A percentile compares a stretch with the other conserved stretches of the same genome.
Conservation (phyloP, 2,329 filamentous ascomycete genomes). For the Aspergillus transmontanensis region DNA sequence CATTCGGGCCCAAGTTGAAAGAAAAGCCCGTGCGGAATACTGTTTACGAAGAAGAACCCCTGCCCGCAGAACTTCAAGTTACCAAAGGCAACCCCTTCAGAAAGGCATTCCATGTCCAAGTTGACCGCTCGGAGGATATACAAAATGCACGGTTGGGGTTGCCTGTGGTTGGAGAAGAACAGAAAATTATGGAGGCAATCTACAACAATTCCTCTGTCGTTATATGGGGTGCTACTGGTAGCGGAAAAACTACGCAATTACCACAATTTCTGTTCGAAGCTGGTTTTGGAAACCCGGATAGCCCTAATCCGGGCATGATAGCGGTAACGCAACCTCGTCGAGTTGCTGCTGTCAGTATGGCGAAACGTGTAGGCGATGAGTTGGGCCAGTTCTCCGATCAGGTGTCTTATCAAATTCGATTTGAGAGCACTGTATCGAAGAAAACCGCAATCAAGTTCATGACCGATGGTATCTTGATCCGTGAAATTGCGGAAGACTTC, state of each 20-base stretch:
- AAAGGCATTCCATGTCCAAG: conserved; percentile 74
- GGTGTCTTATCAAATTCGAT: conserved; percentile 93
- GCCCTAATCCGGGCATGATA: conserved; percentile 86
- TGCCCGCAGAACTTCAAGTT: conserved; percentile 42
- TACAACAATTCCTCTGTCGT: conserved; percentile 89
- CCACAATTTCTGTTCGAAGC: conserved; percentile 96
- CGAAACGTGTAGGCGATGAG: conserved; percentile 85
- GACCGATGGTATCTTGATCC: conserved; percentile 93
- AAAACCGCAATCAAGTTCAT: conserved; percentile 97
- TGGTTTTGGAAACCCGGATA: conserved; percentile 78
- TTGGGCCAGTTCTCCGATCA: conserved; percentile 73
- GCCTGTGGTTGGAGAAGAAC: conserved; percentile 91
- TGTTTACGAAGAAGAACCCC: conserved; percentile 41
- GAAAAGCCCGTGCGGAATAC: conserved; percentile 38
- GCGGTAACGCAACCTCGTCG: conserved; percentile 92
- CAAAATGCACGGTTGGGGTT: conserved; percentile 77
- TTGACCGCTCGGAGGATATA: conserved; percentile 71
- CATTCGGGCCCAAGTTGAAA: conserved; percentile 30
- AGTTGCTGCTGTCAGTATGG: conserved; percentile 96
- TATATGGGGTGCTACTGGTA: conserved; percentile 92
- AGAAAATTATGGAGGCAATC: conserved; percentile 97
- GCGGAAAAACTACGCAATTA: conserved; percentile 95
- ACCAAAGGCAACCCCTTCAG: conserved; percentile 53
- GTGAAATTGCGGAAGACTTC: conserved; percentile 89
- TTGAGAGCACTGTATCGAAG: conserved; percentile 78